Percentiles rank a stretch among this genome's conserved stretches.
phyloP scores from a whole-genome alignment of 2,329 filamentous ascomycete species.

The Nemania sp. region DNA sequence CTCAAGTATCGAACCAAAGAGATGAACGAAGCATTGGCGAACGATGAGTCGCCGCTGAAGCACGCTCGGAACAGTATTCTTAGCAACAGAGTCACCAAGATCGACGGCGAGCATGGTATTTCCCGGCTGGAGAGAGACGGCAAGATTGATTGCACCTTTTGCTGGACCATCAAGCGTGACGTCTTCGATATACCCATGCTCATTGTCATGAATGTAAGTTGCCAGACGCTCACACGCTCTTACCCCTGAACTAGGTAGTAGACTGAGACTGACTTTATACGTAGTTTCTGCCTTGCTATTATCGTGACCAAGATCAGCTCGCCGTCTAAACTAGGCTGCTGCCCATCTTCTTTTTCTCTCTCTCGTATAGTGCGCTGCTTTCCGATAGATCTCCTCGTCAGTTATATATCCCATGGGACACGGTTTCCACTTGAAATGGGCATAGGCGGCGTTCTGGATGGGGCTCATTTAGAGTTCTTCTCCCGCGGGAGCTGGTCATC shows the following conservation, averaged over 20 bases:
- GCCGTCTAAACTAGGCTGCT: conserved; percentile 47
- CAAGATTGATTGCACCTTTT: conserved; percentile 92
- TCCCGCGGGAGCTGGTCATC: conserved; percentile 39
- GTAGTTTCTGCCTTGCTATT: conserved; percentile 65
- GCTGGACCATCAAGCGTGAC: conserved; percentile 95
- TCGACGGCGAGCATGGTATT: conserved; percentile 77
- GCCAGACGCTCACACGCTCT: not conserved
- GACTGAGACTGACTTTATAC: too few species aligned
- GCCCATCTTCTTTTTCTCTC: not conserved
- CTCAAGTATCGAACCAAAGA: conserved; percentile 87
- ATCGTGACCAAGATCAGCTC: conserved; percentile 60
- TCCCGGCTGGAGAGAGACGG: conserved; percentile 82
- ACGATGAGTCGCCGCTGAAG: conserved; percentile 51
- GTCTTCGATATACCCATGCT: conserved; percentile 98
- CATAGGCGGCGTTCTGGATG: conserved; percentile 42
- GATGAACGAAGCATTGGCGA: conserved; percentile 44
- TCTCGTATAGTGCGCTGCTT: conserved; percentile 7
- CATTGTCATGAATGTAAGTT: conserved; percentile 95
- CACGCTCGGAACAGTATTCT: conserved; percentile 54
- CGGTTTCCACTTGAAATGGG: conserved; percentile 23
- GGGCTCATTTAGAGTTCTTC: conserved; percentile 36
- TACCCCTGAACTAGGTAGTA: too few species aligned
- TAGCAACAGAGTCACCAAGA: conserved; percentile 63
- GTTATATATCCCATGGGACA: conserved; percentile 21
- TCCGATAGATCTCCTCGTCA: conserved; percentile 20